These are phyloP conservation scores for Rhodomyrtus tomentosa DNA, from an alignment of 345 rosid genomes.

Conservation along the genomic window DNA sequence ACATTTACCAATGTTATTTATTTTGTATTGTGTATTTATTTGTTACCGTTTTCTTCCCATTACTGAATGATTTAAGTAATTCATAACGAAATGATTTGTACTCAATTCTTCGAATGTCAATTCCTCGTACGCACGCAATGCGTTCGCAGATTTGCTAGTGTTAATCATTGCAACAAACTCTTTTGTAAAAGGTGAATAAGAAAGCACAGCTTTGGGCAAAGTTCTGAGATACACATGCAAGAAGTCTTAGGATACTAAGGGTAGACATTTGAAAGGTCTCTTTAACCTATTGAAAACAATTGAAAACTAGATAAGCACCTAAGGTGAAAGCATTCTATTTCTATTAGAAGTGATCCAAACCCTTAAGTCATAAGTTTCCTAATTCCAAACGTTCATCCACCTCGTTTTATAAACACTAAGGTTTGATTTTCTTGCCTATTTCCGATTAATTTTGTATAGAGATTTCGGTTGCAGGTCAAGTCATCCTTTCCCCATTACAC, in stretches of 20 bases:
- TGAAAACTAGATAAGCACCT: not conserved
- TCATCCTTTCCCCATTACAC: not conserved
- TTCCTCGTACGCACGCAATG: not conserved
- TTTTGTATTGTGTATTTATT: not conserved
- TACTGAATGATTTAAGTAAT: not conserved
- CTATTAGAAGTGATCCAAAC: not conserved
- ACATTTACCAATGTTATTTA: not conserved
- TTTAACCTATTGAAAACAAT: not conserved
- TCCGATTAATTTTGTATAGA: not conserved
- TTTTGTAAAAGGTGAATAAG: not conserved
- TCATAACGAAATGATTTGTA: not conserved
- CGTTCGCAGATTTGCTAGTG: not conserved
- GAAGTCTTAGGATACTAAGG: not conserved
- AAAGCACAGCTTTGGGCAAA: not conserved
- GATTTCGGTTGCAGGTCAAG: not conserved
- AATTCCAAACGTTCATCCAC: not conserved
- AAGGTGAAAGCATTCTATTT: not conserved
- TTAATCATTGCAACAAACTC: not conserved
- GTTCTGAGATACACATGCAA: not conserved
- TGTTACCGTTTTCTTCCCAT: not conserved
- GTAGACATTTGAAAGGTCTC: not conserved
- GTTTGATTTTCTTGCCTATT: not conserved
- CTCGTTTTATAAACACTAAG: not conserved
- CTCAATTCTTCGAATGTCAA: not conserved
- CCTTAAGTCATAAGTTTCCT: not conserved